phyloP scores from a whole-genome alignment of 495 filamentous ascomycete genomes.

The Tuber magnatum region DNA sequence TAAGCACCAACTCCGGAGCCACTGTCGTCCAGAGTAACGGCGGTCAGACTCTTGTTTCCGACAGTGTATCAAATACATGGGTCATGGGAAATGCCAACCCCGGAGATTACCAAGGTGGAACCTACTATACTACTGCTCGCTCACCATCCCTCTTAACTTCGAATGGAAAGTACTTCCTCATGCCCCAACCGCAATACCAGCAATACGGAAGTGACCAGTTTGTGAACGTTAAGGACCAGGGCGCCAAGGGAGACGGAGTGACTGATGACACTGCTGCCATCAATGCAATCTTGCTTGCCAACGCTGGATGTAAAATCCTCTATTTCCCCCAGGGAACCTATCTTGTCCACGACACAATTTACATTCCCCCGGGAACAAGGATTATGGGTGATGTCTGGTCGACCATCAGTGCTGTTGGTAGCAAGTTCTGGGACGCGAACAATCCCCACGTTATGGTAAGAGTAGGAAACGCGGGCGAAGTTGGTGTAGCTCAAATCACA shows the following conservation, averaged over 20 bases:
- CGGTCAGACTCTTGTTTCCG: conserved; percentile 47
- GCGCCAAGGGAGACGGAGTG: conserved; percentile 65
- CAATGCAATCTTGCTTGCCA: conserved; percentile 69
- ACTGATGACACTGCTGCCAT: conserved; percentile 83
- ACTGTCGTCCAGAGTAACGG: conserved; percentile 48
- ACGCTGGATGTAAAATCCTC: conserved; percentile 69
- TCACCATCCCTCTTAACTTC: conserved; percentile 44
- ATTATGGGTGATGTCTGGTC: conserved; percentile 73
- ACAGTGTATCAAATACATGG: conserved; percentile 47
- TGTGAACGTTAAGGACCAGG: conserved; percentile 80
- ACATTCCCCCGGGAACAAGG: conserved; percentile 73
- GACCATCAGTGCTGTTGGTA: conserved; percentile 58
- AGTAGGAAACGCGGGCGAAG: conserved; percentile 53
- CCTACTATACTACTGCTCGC: conserved; percentile 42
- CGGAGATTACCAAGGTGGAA: conserved; percentile 54
- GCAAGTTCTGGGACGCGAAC: conserved; percentile 54
- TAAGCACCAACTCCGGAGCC: conserved; percentile 53
- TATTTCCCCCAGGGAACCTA: conserved; percentile 79
- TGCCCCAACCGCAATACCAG: conserved; percentile 57
- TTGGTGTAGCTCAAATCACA: conserved; percentile 51
- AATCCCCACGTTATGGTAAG: conserved; percentile 58
- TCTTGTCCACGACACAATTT: conserved; percentile 60
- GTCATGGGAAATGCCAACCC: conserved; percentile 46
- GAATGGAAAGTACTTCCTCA: conserved; percentile 48
- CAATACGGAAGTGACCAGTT: conserved; percentile 68